A percentile compares a stretch with the other conserved stretches of the same genome.
Conservation (phyloP, 2,329 filamentous ascomycete species). For the Gaeumannomyces tritici region DNA sequence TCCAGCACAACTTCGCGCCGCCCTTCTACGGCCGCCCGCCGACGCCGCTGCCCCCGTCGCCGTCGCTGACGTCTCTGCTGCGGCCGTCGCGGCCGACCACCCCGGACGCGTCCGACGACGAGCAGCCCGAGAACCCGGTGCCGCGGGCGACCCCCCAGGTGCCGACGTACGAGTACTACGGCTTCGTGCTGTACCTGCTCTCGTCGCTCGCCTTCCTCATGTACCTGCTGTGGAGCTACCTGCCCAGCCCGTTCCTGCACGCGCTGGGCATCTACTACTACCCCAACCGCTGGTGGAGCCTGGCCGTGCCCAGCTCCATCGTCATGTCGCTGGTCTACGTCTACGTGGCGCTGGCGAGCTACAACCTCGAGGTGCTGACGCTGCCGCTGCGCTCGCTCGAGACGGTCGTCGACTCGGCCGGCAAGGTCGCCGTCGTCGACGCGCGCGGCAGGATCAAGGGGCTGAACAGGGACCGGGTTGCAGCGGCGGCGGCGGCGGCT, state of each 20-base stretch:
- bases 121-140: constrained; percentile 55
- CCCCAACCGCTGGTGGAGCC: constrained; percentile 93
- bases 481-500: constrained; percentile 17
- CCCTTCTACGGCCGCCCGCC: constrained; percentile 98
- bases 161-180: constrained; percentile 99
- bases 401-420: constrained; percentile 85
- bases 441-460: constrained; percentile 40
- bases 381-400: constrained; percentile 70
- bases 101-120: constrained; percentile 83
- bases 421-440: constrained; percentile 76
- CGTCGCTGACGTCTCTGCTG: constrained; percentile 83
- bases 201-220: constrained; percentile 71
- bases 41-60: constrained; percentile 84
- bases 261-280: constrained; percentile 94
- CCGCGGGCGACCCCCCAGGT: constrained; percentile 85
- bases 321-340: constrained; percentile 87
- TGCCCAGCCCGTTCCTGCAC: constrained; percentile 85
- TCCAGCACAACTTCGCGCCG: constrained; percentile 54
- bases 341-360: constrained; percentile 82
- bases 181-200: constrained; percentile 92
- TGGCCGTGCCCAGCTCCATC: constrained; percentile 83
- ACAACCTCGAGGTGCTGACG: constrained; percentile 85
- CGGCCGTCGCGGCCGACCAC: constrained; percentile 88
- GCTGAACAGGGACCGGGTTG: constrained; percentile 25
- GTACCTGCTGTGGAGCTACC: constrained; percentile 74